Evolutionary conservation across 257 asterid genomes (phyloP), one percentile per base, ranked within the genome.

Genomic region (Gynochthodes officinalis): DNA sequence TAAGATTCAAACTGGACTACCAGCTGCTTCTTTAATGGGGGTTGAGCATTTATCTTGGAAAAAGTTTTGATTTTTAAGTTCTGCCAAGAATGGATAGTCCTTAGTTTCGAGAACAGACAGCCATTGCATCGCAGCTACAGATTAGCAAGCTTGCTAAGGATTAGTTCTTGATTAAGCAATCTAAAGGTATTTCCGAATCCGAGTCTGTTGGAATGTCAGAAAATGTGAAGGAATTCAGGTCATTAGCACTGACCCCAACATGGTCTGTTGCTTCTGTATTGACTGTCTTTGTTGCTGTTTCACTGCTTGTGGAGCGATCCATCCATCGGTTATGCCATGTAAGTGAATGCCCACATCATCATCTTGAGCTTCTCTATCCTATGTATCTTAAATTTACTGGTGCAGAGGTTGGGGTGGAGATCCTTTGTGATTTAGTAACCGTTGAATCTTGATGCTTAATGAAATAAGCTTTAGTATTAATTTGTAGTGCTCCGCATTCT

Each of bases 201-300:
- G 70, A 81, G 62, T 32, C 82, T 28, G 23, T 73, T 27, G 81
- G 58, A 55, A 76, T 40, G 70, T 71, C 87, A 16, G 93, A 82
- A 44, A 76, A 69, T 69, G 73, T 62, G 6, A 66, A 80, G 74
- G 97, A 91, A 81, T 76, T 80, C 58, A 83, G 99, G 87, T 91
- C 99, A 15, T 62, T 94, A 78, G 97, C 96, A 35, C 84, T 88
- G 77, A 94, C 99, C 71, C 99, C 99, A 49, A 94, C 99, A 64
- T 94, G 99, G 99, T 94, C 99, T 35, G 99, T 94, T 79, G 97
- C 98, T 70, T 69, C 95, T 68, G 97, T 94, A 0, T 78, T 94
- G 79, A 94, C 99, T 28, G 52, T 91, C 1, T 94, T 91, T 77
- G 97, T 94, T 49, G 97, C 86, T 4, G 97, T 94, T 80, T 94